phyloP scores from a whole-genome alignment of 441 rosid genomes.

The Jatropha multifida region DNA sequence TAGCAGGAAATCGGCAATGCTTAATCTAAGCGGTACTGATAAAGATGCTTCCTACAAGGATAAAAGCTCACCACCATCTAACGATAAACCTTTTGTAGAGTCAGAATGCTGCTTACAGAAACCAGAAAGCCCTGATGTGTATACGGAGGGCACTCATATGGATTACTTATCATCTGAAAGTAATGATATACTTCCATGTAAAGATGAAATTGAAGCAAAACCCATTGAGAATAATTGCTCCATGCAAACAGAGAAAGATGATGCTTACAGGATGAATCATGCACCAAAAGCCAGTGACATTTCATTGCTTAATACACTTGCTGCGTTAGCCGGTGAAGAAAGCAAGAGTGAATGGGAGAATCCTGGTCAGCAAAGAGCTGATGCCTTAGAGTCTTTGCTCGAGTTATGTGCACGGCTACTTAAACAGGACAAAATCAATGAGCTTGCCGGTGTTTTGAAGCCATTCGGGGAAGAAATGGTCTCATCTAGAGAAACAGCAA shows the following conservation, averaged over 20 bases:
- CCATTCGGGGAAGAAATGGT: constrained; percentile 95
- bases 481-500: constrained; percentile 96
- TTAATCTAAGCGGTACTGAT: constrained; percentile 16
- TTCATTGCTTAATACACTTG: constrained; percentile 49
- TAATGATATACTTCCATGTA: constrained; percentile 19
- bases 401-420: constrained; percentile 88
- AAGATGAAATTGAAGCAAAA: constrained; percentile 29
- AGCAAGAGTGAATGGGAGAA: constrained; percentile 48
- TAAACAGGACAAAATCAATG: constrained; percentile 82
- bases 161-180: constrained; percentile 37
- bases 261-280: constrained; percentile 30
- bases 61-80: constrained; percentile 29
- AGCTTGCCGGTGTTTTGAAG: constrained; percentile 77
- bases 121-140: constrained; percentile 28
- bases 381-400: constrained; percentile 84
- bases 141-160: constrained; percentile 31
- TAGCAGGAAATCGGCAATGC: constrained; percentile 20
- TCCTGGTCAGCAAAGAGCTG: constrained; percentile 73
- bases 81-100: constrained; percentile 33
- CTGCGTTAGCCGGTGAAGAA: constrained; percentile 46
- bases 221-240: constrained; percentile 25
- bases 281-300: constrained; percentile 49
- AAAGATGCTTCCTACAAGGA: constrained; percentile 27
- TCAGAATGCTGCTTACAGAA: constrained; percentile 30
- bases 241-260: constrained; percentile 33